Evolutionary conservation across 768 basidiomycete genomes (phyloP).

Genomic region (Naganishia kalamii): DNA sequence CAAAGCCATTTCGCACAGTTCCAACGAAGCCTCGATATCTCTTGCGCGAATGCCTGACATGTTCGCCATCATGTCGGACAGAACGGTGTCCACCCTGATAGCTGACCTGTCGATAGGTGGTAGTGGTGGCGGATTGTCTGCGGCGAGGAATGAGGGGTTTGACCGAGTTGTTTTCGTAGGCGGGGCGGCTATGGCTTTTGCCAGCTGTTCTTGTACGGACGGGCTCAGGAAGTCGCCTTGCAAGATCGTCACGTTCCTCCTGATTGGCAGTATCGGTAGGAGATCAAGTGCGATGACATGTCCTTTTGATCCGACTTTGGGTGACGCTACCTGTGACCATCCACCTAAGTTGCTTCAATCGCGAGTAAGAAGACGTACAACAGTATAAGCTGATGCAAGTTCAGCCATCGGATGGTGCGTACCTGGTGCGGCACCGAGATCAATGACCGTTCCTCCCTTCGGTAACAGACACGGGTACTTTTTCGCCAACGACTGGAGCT

Average conservation of each 20-base stretch:
- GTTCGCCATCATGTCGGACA: slow-evolving; percentile 88
- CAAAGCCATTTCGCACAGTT: slow-evolving; percentile 68
- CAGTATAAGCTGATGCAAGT: no score
- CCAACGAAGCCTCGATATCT: slow-evolving; percentile 64
- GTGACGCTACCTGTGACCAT: slow-evolving; percentile 73
- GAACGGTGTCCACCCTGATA: slow-evolving; percentile 64
- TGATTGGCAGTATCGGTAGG: slow-evolving; percentile 63
- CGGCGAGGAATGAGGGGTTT: neutral
- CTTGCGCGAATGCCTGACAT: slow-evolving; percentile 61
- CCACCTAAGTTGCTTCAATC: slow-evolving; percentile 53
- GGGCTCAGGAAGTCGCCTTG: slow-evolving; percentile 71
- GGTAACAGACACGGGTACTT: slow-evolving; percentile 53
- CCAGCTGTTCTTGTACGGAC: slow-evolving; percentile 52
- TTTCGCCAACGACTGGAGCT: slow-evolving; percentile 71
- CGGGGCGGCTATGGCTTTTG: slow-evolving; percentile 33
- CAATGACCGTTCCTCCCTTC: slow-evolving; percentile 58
- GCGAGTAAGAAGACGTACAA: neutral
- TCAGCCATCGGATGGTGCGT: no score
- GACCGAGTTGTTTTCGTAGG: slow-evolving; percentile 14
- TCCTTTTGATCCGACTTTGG: slow-evolving; percentile 19
- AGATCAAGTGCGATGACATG: slow-evolving; percentile 75
- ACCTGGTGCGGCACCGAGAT: slow-evolving; percentile 77
- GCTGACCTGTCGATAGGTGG: neutral
- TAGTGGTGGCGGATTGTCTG: neutral
- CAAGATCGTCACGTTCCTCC: slow-evolving; percentile 58